Evolutionary conservation across 2,329 filamentous ascomycete genomes (phyloP).

Genomic region (Torrubiellomyces zombiae): DNA sequence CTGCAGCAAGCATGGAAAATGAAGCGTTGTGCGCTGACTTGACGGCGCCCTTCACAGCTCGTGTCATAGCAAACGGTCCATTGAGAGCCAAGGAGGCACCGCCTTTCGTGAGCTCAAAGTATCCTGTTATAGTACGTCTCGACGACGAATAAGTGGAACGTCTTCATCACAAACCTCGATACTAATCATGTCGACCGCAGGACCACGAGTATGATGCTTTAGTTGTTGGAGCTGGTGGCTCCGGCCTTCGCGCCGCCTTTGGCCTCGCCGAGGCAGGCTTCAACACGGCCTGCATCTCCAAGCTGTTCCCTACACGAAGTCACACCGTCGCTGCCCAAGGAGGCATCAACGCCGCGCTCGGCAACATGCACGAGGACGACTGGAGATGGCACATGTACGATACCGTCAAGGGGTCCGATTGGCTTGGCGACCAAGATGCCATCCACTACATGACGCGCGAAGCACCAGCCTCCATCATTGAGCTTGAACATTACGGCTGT

Average conservation of each 20-base stretch:
- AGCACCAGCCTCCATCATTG: constrained; percentile 78
- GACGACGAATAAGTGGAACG: constrained; percentile 23
- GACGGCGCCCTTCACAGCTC: no score
- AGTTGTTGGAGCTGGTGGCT: constrained; percentile 73
- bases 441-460: constrained; percentile 98
- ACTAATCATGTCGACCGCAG: constrained; percentile 30
- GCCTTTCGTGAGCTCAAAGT: constrained; percentile 73
- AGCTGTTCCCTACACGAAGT: constrained; percentile 72
- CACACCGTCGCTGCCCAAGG: constrained; percentile 73
- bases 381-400: constrained; percentile 99
- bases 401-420: constrained; percentile 94
- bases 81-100: constrained; percentile 88
- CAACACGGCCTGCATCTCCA: constrained; percentile 77
- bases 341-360: constrained; percentile 75
- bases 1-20: no score
- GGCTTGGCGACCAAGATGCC: constrained; percentile 92
- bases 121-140: constrained; percentile 71
- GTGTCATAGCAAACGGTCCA: constrained; percentile 71
- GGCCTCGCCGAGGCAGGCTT: constrained; percentile 78
- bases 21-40: no score
- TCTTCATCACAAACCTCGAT: constrained; percentile 45
- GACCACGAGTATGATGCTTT: constrained; percentile 98
- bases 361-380: constrained; percentile 96
- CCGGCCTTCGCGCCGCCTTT: constrained; percentile 69
- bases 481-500: constrained; percentile 94